Evolutionary conservation across 768 basidiomycete species (phyloP).

Genomic region (Daedaleopsis sinensis): DNA sequence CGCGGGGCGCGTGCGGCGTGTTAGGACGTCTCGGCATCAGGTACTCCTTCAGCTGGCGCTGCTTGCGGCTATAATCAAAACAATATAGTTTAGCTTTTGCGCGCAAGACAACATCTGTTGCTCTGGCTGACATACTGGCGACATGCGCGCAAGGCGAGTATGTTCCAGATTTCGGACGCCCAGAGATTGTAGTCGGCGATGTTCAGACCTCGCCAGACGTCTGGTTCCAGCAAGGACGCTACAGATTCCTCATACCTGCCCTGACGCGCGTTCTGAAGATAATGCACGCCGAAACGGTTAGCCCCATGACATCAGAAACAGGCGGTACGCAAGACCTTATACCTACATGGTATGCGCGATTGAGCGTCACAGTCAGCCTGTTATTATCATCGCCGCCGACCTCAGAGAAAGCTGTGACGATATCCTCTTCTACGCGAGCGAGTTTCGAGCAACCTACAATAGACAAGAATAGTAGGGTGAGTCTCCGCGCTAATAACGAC

Average conservation of each 20-base stretch:
- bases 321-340: not conserved
- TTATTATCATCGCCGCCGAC: conserved; percentile 62
- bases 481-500: not conserved
- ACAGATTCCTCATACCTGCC: conserved; percentile 68
- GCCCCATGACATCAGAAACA: not conserved
- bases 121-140: conserved; percentile 53
- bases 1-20: conserved; percentile 54
- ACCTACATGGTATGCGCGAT: conserved; percentile 68
- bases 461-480: conserved; percentile 22
- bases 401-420: conserved; percentile 69
- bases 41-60: conserved; percentile 65
- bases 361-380: conserved; percentile 60
- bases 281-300: not conserved
- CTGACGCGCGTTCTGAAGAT: conserved; percentile 63
- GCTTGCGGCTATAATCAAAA: conserved; percentile 53
- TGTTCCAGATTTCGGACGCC: conserved; percentile 80
- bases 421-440: conserved; percentile 65
- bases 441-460: conserved; percentile 65
- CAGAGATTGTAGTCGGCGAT: conserved; percentile 70
- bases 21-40: conserved; percentile 62
- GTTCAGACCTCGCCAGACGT: conserved; percentile 69
- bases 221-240: conserved; percentile 63
- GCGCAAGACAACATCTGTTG: not conserved
- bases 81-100: not conserved
- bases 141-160: conserved; percentile 66